Evolutionary conservation across 2,329 filamentous ascomycete species (phyloP).

Genomic region (Emmonsiellopsis sp.): DNA sequence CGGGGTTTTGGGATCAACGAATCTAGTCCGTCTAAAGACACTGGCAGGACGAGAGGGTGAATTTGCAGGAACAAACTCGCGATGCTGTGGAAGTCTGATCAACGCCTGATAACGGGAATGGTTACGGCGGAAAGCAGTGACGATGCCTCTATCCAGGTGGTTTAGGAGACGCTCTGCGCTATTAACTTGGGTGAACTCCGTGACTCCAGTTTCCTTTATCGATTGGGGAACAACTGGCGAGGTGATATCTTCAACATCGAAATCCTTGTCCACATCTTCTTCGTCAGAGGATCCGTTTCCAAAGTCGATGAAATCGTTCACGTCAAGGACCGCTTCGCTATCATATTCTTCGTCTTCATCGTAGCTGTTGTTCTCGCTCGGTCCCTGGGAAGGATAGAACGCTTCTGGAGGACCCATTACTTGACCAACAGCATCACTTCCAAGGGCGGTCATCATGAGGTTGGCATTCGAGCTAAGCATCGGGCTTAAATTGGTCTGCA

Average conservation of each 20-base stretch:
- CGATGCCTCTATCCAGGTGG: conserved; percentile 61
- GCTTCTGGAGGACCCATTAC: conserved; percentile 66
- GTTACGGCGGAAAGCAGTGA: conserved; percentile 66
- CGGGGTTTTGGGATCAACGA: conserved; percentile 31
- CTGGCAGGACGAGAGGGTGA: conserved; percentile 34
- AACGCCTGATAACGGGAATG: conserved; percentile 42
- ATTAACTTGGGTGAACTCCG: not conserved
- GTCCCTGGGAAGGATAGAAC: conserved; percentile 59
- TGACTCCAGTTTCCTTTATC: not conserved
- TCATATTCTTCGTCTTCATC: conserved; percentile 58
- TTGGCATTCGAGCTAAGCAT: conserved; percentile 61
- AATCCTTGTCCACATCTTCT: conserved; percentile 47
- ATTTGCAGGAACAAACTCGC: conserved; percentile 37
- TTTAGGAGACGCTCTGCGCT: conserved; percentile 48
- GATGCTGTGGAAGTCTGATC: conserved; percentile 39
- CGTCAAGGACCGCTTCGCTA: conserved; percentile 51
- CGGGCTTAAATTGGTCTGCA: conserved; percentile 34
- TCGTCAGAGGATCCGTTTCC: conserved; percentile 51
- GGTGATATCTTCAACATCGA: conserved; percentile 34
- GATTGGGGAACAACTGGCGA: conserved; percentile 41
- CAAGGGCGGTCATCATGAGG: conserved; percentile 69
- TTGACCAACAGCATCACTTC: conserved; percentile 46
- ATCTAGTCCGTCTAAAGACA: conserved; percentile 33
- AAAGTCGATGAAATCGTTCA: conserved; percentile 67
- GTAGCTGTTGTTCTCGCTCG: conserved; percentile 47